These are phyloP conservation scores for maize (Zea mays) DNA, from an alignment of 176 grass and related monocot species.

Conservation along the genomic window Zm-B73-REFERENCE-NAM-5.0 NC_050101.1:82195001-82195500, in stretches of 20 bases:
- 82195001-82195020: constrained; percentile 65
- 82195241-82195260: constrained; percentile 69
- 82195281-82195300: constrained; percentile 61
- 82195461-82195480: background rate
- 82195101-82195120: too few species aligned
- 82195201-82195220: constrained; percentile 61
- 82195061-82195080: constrained; percentile 34
- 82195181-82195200: constrained; percentile 59
- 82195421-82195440: too few species aligned
- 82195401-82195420: background rate
- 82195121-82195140: too few species aligned
- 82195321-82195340: constrained; percentile 42
- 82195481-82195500: background rate
- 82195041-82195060: constrained; percentile 45
- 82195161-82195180: constrained; percentile 61
- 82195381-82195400: constrained; percentile 1
- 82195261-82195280: constrained; percentile 85
- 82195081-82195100: too few species aligned
- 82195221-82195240: constrained; percentile 39
- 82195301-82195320: constrained; percentile 53
- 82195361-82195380: background rate
- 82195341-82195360: background rate
- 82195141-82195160: constrained; percentile 51
- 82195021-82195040: constrained; percentile 52
- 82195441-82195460: background rate